Evolutionary conservation across 2,329 filamentous ascomycete species (phyloP), one percentile per base, ranked within the genome.

Genomic region (Ophiosphaerella herpotricha): DNA sequence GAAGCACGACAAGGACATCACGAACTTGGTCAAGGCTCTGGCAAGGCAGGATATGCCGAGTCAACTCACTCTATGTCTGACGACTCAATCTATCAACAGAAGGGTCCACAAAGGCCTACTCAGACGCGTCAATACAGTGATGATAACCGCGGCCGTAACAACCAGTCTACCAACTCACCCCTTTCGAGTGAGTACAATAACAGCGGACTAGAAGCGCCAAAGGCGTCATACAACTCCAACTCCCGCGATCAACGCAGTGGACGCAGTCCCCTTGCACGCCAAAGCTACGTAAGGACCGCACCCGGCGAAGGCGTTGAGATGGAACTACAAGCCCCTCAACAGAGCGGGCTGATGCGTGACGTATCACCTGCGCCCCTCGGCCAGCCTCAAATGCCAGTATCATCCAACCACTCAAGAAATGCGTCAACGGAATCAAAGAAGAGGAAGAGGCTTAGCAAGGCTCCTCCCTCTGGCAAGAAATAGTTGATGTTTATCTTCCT

Each of bases 181-280:
- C 62, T 70, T 7, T 61, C 69, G n/a, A 50, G 56, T n/a, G 61
- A 69, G 34, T 63, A 65, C 21, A 57, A 55, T 6, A 48, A 61
- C 29, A 49, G 39, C 31, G 61, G 52, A 11, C 55, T 73, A 13
- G 64, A 68, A 16, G 55, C 66, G 12, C 69, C 70, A 21, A 67
- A 69, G 46, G 61, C 66, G 14, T 52, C 66, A 13, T 68, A 71
- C 55, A 62, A 58, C 45, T 45, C 52, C 32, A 54, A 39, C 45
- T 59, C 53, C 34, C 48, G 48, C 31, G 59, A 64, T 13, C 48
- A 52, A 41, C 66, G 74, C n/a, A 68, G 62, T 7, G 76, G 75
- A 43, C 71, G 74, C 24, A 78, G 75, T 50, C 78, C 78, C 2
- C 69, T 80, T 16, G 76, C 77, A 3, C 71, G 76, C 38, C 72